Evolutionary conservation across 2,329 filamentous ascomycete species (phyloP).

Genomic region (Ophiocordyceps camponoti-rufipedis): DNA sequence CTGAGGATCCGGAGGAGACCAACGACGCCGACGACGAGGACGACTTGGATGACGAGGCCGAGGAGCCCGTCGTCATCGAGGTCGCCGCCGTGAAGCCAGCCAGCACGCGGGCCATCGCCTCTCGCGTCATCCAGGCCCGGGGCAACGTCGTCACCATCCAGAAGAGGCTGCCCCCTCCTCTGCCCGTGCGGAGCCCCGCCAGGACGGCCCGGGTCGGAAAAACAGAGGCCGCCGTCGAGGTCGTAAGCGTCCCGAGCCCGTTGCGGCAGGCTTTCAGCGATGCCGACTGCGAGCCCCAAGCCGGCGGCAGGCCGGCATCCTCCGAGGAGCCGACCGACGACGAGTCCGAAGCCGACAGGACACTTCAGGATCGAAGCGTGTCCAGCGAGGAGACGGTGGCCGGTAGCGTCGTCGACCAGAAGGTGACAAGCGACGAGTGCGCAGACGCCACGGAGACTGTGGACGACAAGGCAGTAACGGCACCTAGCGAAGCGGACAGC

Average conservation of each 20-base stretch:
- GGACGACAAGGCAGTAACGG: too few relatives aligned
- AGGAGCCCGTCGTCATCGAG: slow-evolving; percentile 53
- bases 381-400: neutral
- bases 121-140: slow-evolving; percentile 50
- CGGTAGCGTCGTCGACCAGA: neutral
- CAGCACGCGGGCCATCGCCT: slow-evolving; percentile 36
- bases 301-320: neutral
- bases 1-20: slow-evolving; percentile 7
- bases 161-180: slow-evolving; percentile 58
- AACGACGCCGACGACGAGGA: slow-evolving; percentile 22
- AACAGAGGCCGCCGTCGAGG: slow-evolving; percentile 40
- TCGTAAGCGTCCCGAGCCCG: slow-evolving; percentile 30
- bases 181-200: slow-evolving; percentile 62
- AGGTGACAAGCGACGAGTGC: neutral
- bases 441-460: too few relatives aligned
- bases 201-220: slow-evolving; percentile 33
- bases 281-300: neutral
- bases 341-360: neutral
- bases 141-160: slow-evolving; percentile 73
- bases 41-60: slow-evolving; percentile 26
- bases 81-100: slow-evolving; percentile 40
- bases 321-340: too few relatives aligned
- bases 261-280: slow-evolving; percentile 12
- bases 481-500: too few relatives aligned
- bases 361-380: neutral